These are phyloP conservation scores for Neocucurbitaria cava DNA, from an alignment of 2,329 filamentous ascomycete species.

Conservation along the genomic window DNA sequence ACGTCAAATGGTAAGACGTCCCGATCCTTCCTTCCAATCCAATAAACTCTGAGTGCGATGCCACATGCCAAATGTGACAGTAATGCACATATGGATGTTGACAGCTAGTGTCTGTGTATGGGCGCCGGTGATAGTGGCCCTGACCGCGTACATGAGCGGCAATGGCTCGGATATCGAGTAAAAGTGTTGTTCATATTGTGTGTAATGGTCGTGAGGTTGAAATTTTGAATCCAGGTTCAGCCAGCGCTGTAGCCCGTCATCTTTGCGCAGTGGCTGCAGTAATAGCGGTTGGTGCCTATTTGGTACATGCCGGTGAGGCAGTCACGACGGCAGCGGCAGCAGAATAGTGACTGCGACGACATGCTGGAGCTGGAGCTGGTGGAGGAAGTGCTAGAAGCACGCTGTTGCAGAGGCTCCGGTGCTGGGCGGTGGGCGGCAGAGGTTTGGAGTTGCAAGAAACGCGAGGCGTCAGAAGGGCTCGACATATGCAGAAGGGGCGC, in stretches of 20 bases:
- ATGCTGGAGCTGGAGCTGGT: constrained; percentile 22
- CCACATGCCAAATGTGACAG: background rate
- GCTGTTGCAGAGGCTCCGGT: constrained; percentile 35
- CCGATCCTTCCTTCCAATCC: background rate
- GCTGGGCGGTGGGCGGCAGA: constrained; percentile 43
- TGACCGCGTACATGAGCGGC: background rate
- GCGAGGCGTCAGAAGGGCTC: constrained; percentile 38
- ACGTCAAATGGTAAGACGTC: background rate
- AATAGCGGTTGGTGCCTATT: constrained; percentile 50
- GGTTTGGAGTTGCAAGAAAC: constrained; percentile 50
- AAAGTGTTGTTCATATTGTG: background rate
- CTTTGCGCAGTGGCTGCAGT: constrained; percentile 50
- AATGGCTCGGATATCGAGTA: background rate
- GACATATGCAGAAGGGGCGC: constrained; percentile 26
- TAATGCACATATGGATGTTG: background rate
- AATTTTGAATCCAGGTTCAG: constrained; percentile 23
- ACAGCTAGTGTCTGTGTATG: constrained; percentile 4
- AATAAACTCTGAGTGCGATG: background rate
- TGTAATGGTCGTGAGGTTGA: background rate
- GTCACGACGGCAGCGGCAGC: constrained; percentile 46
- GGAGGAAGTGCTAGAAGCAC: constrained; percentile 13
- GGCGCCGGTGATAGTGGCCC: background rate
- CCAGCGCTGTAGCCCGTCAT: constrained; percentile 49
- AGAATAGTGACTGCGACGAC: constrained; percentile 32
- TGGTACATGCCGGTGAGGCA: constrained; percentile 43